Evolutionary conservation across 257 asterid species (phyloP).

Genomic region (Euphrasia confusa): DNA sequence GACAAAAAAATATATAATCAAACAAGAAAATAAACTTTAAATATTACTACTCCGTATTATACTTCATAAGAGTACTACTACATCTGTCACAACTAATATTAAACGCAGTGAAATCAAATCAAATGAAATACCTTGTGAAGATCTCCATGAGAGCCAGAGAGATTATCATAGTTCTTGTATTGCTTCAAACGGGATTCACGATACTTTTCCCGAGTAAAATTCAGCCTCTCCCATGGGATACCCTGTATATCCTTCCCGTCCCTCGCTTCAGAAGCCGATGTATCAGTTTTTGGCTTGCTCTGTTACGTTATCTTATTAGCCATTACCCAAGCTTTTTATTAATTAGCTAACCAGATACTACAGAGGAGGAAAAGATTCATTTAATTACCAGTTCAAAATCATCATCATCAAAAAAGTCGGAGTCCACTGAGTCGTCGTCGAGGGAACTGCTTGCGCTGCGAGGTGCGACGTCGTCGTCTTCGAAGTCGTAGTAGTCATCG

Average conservation of each 20-base stretch:
- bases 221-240: constrained; percentile 90
- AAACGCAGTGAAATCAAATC: not conserved
- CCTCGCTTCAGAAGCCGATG: constrained; percentile 64
- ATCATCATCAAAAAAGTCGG: constrained; percentile 49
- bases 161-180: constrained; percentile 71
- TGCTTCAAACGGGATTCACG: constrained; percentile 72
- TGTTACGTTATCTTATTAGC: constrained; percentile 7
- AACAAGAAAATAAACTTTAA: not conserved
- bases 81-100: not conserved
- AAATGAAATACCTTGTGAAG: constrained; percentile 45
- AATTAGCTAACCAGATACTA: not conserved
- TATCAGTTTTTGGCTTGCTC: constrained; percentile 60
- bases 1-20: constrained; percentile 7
- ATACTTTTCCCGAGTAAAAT: constrained; percentile 65
- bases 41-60: no score
- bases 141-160: constrained; percentile 47
- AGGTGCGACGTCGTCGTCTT: constrained; percentile 34
- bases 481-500: constrained; percentile 46
- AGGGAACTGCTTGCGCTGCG: constrained; percentile 23
- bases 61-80: no score
- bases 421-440: constrained; percentile 39
- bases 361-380: not conserved
- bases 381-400: constrained; percentile 45
- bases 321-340: not conserved
- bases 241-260: constrained; percentile 97